Conservation (phyloP, 257 asterid genomes). For the Nicotiana attenuata region DNA sequence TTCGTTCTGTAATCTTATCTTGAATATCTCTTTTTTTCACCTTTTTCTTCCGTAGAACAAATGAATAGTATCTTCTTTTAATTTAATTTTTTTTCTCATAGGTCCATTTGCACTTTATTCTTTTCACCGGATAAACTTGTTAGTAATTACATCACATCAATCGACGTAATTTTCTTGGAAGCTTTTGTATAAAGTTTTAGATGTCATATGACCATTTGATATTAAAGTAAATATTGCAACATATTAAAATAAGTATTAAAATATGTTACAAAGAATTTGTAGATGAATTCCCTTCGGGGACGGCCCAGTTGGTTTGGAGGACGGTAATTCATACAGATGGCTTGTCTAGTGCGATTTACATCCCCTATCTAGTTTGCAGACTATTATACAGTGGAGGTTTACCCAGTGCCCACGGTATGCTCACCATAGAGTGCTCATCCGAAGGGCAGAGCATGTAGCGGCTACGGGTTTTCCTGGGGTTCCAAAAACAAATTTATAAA, state of each 20-base stretch:
- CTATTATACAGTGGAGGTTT: too few species aligned
- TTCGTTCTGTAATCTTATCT: conserved; percentile 2
- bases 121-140: conserved; percentile 3
- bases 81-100: background rate
- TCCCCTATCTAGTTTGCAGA: too few species aligned
- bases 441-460: too few species aligned
- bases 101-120: background rate
- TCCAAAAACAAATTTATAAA: too few species aligned
- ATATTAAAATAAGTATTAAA: background rate
- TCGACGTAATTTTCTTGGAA: background rate
- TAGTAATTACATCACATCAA: background rate
- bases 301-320: too few species aligned
- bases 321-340: too few species aligned
- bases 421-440: too few species aligned
- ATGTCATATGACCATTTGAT: background rate
- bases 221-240: background rate
- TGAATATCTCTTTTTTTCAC: background rate
- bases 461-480: too few species aligned
- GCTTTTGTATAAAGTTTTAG: background rate
- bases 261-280: background rate
- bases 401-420: too few species aligned
- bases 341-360: too few species aligned
- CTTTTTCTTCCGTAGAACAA: conserved; percentile 6
- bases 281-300: too few species aligned
- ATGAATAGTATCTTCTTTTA: background rate